Evolutionary conservation across 768 basidiomycete genomes (phyloP).

Genomic region (Tylopilus sp.): DNA sequence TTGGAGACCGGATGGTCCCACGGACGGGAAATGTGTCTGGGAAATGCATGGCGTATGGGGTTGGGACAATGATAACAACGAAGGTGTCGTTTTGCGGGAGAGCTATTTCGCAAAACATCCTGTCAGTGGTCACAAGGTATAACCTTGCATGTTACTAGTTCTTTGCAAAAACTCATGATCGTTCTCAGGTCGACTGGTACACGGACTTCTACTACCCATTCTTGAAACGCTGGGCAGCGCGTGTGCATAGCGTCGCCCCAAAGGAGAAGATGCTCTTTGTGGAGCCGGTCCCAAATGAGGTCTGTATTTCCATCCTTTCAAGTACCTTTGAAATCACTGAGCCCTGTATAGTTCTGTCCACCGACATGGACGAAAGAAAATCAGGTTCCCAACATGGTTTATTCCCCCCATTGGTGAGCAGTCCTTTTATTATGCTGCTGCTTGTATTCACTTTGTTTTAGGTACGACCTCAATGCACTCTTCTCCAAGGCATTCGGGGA

Average conservation of each 20-base stretch:
- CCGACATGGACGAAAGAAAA: slow-evolving; percentile 67
- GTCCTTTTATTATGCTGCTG: slow-evolving; percentile 3
- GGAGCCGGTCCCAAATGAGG: slow-evolving; percentile 94
- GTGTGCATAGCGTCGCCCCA: slow-evolving; percentile 47
- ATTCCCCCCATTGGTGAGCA: slow-evolving; percentile 68
- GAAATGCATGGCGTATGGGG: slow-evolving; percentile 93
- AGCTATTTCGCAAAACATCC: slow-evolving; percentile 82
- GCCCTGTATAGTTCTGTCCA: slow-evolving; percentile 66
- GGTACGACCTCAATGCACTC: slow-evolving; percentile 90
- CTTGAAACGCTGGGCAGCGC: slow-evolving; percentile 60
- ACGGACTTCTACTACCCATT: slow-evolving; percentile 83
- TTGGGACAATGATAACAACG: slow-evolving; percentile 65
- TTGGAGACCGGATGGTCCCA: slow-evolving; percentile 77
- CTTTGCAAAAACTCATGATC: not conserved
- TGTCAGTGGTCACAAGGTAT: slow-evolving; percentile 55
- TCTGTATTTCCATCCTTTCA: slow-evolving; percentile 35
- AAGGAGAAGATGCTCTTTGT: slow-evolving; percentile 65
- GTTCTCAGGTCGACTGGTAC: slow-evolving; percentile 75
- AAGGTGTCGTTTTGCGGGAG: slow-evolving; percentile 75
- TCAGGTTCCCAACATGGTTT: slow-evolving; percentile 61
- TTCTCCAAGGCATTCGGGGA: slow-evolving; percentile 82
- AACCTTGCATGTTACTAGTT: not conserved
- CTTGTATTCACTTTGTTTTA: slow-evolving; percentile 24
- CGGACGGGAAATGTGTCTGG: slow-evolving; percentile 74
- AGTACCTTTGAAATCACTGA: slow-evolving; percentile 4